Evolutionary conservation across 805 yeast genomes (phyloP), one percentile per base, ranked within the genome.

Genomic region (Pichia cabralensis): DNA sequence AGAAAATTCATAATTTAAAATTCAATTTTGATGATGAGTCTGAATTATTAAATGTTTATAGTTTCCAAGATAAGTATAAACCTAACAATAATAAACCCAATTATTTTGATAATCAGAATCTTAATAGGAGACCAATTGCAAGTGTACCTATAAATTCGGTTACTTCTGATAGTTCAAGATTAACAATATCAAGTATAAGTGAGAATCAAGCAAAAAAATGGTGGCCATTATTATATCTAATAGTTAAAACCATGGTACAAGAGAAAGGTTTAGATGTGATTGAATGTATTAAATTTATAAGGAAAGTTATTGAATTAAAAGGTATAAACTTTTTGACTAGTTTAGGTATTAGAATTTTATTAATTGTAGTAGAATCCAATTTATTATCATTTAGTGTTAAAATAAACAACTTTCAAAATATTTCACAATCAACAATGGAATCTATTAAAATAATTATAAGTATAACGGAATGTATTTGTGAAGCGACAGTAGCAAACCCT

Each of bases 201-300:
- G 30, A 42, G 40, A 28, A 60, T 72, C 19, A 75, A 72, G 45
- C 63, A 62, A 19, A 30, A 11, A 34, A 22, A 16, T 34, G 38
- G 34, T 25, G 30, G 26, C 36, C 36, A 13, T 28, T 36, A 15
- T 18, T 28, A 1, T 24, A 21, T 16, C 23, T 28, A 6, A 32
- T 36, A 7, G 21, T 22, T 11, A n/a, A 17, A 6, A 28, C 30
- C 5, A 5, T 36, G 14, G 23, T 18, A 8, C 33, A 36, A n/a
- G 33, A 32, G 5, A 26, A 18, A 4, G 37, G 35, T 6, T 17
- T 19, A 5, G 35, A 41, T 26, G 36, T 38, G 6, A 16, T 24
- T 23, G 44, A 41, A 21, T 24, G 39, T 26, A 14, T 38, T n/a
- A 32, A 31, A n/a, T 36, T 41, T 10, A 14, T 41, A 5, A 24